Evolutionary conservation across 2,329 filamentous ascomycete species (phyloP), one percentile per base, ranked within the genome.

Genomic region (Monilinia polystroma): DNA sequence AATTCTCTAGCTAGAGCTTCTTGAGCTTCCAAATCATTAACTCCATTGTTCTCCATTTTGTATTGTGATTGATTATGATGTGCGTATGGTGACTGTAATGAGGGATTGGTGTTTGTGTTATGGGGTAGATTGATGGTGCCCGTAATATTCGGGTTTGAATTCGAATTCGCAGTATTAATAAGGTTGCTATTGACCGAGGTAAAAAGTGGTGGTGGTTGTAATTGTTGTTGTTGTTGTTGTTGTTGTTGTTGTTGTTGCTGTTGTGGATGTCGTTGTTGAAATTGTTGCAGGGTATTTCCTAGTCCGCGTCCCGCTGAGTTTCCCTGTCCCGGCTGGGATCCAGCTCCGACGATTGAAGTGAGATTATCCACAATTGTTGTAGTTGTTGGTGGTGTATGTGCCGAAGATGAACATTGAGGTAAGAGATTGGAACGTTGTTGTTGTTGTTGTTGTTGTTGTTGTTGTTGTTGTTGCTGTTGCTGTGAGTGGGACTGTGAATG

Each of bases 1-100:
- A 86, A 89, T 51, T 85, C 82, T 66, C 83, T 79, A 12, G 86
- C 86, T 41, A 86, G 82, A 57, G 83, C 84, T 76, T 88, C 84
- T 76, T 89, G 86, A 63, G 85, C 85, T 14, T 73, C 75, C 55
- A 77, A 43, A 64, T 76, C 74, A 53, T 67, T 67, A 45, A 67
- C 47, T 18, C 63, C 64, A 23, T 49, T 32, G 14, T 43, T 63
- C 41, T 63, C 68, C 74, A 75, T 76, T 56, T 72, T 75, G 69
- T 56, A 69, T 53, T 66, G 63, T 45, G 64, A 70, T n/a, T 66
- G 65, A 58, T 67, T 62, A 20, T 57, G 57, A 55, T 62, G 41
- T 57, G 63, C 57, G 41, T 60, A 63, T 38, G 45, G 47, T 57
- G 68, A 67, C 51, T 54, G 69, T 51, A 64, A 26, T 14, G 43